phyloP scores from a whole-genome alignment of 1,139 yeast species.

The Meyerozyma smithsonii region DNA sequence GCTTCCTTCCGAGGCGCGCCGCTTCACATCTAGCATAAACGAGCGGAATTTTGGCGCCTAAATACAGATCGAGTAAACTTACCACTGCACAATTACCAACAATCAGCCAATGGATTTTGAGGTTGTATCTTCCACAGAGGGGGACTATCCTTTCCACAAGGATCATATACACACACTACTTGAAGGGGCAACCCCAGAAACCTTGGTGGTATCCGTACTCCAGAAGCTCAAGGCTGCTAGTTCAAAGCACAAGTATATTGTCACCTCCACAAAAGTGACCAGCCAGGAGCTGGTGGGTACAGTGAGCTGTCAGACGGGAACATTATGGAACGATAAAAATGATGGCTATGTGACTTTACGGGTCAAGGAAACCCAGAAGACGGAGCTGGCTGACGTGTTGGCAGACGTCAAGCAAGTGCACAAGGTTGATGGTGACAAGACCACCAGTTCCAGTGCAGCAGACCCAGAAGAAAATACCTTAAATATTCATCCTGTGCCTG shows the following conservation, averaged over 20 bases:
- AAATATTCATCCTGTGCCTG: too few relatives aligned
- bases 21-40: too few relatives aligned
- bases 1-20: too few relatives aligned
- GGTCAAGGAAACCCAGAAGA: neutral
- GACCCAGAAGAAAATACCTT: too few relatives aligned
- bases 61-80: too few relatives aligned
- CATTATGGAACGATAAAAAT: conserved; percentile 12
- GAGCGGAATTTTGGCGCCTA: too few relatives aligned
- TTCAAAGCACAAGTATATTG: conserved; percentile 1
- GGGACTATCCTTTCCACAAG: neutral
- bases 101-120: neutral
- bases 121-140: neutral
- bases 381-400: neutral
- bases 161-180: neutral
- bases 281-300: conserved; percentile 6
- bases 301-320: conserved; percentile 7
- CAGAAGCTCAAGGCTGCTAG: neutral
- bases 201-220: neutral
- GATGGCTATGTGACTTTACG: conserved; percentile 11
- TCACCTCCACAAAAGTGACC: neutral
- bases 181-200: neutral
- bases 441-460: too few relatives aligned
- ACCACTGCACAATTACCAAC: too few relatives aligned
- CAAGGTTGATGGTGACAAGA: neutral
- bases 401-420: neutral